Evolutionary conservation across 140 eudicot genomes (phyloP).

Genomic region (Cichorium intybus): DNA sequence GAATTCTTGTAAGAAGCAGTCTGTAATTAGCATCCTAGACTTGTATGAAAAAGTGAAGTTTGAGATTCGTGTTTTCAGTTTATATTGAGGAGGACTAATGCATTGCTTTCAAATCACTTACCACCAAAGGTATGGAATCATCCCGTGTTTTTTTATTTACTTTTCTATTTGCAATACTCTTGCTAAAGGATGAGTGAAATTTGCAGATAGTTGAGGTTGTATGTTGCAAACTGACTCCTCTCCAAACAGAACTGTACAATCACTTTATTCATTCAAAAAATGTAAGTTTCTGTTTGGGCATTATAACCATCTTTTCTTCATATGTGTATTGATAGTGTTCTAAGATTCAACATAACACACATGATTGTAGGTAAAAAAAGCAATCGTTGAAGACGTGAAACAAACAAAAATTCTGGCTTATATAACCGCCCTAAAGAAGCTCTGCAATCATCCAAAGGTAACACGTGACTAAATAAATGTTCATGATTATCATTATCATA

Average conservation of each 20-base stretch:
- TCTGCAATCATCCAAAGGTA: slow-evolving; percentile 99
- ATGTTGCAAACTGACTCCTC: slow-evolving; percentile 92
- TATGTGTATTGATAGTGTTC: slow-evolving; percentile 10
- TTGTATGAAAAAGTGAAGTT: too few relatives aligned
- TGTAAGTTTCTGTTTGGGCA: slow-evolving; percentile 35
- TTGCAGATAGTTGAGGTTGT: slow-evolving; percentile 92
- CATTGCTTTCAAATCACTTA: slow-evolving; percentile 84
- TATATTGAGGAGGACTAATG: slow-evolving; percentile 93
- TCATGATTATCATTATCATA: too few relatives aligned
- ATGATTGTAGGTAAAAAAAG: slow-evolving; percentile 67
- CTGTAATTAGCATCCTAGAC: neutral
- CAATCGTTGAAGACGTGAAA: slow-evolving; percentile 68
- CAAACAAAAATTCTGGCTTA: slow-evolving; percentile 81
- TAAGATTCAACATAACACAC: neutral
- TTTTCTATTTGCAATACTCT: neutral
- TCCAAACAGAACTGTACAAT: slow-evolving; percentile 73
- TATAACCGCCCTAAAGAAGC: slow-evolving; percentile 94
- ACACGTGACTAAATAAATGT: too few relatives aligned
- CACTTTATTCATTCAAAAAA: slow-evolving; percentile 94
- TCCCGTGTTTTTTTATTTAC: neutral
- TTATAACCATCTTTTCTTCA: slow-evolving; percentile 5
- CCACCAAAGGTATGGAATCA: slow-evolving; percentile 85
- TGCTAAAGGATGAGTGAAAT: slow-evolving; percentile 6
- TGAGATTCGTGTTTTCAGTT: slow-evolving; percentile 54
- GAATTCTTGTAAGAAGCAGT: neutral